These are phyloP conservation scores for Fraxinus excelsior DNA, from an alignment of 257 asterid species.

Conservation along the genomic window DNA sequence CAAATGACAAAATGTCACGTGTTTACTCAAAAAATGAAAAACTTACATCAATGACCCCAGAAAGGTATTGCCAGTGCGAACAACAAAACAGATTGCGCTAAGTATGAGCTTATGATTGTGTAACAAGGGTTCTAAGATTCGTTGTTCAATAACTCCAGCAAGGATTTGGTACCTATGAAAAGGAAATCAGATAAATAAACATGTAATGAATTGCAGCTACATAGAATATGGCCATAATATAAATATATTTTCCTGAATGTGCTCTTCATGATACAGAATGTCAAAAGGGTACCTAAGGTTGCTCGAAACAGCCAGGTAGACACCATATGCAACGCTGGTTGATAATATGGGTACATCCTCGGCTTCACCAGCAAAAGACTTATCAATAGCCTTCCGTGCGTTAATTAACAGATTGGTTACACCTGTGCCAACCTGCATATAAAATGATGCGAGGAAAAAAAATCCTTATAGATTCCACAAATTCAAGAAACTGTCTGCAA, in stretches of 20 bases:
- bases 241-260: neutral
- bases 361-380: constrained; percentile 79
- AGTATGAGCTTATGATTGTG: constrained; percentile 79
- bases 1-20: neutral
- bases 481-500: neutral
- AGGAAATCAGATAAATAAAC: constrained; percentile 4
- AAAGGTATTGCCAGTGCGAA: constrained; percentile 93
- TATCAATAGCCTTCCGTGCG: constrained; percentile 74
- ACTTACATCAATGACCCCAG: constrained; percentile 90
- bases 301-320: constrained; percentile 92
- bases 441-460: neutral
- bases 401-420: constrained; percentile 67
- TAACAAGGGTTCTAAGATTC: constrained; percentile 80
- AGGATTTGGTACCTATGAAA: constrained; percentile 77
- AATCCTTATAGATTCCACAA: neutral
- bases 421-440: constrained; percentile 83
- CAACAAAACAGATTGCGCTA: constrained; percentile 77
- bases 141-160: constrained; percentile 89
- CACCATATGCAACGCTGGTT: constrained; percentile 86
- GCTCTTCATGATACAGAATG: neutral
- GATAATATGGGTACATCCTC: constrained; percentile 80
- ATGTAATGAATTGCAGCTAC: neutral
- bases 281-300: constrained; percentile 65
- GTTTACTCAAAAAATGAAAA: neutral
- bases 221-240: neutral